Conservation (phyloP, 2,329 filamentous ascomycete species). For the Taxawa tesnikishii region DNA sequence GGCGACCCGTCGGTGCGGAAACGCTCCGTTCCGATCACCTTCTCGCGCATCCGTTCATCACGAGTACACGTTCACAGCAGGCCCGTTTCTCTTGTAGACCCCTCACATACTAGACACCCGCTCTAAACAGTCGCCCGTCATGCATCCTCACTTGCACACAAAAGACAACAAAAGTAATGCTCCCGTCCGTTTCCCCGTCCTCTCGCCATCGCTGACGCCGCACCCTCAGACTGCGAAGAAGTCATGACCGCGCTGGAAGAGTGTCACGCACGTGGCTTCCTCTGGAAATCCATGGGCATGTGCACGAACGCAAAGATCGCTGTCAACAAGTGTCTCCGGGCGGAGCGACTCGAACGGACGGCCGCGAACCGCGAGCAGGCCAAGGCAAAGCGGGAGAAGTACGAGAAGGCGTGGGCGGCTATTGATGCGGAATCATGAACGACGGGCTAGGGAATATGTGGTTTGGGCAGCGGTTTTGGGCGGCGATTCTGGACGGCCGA, state of each 20-base stretch:
- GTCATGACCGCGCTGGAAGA: slow-evolving; percentile 90
- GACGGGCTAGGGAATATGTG: too few species aligned
- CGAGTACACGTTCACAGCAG: too few species aligned
- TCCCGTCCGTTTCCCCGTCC: not conserved
- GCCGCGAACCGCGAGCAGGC: slow-evolving; percentile 61
- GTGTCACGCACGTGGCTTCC: slow-evolving; percentile 84
- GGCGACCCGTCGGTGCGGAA: not conserved
- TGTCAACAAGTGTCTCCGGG: slow-evolving; percentile 74
- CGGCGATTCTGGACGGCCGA: too few species aligned
- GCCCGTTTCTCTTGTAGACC: too few species aligned
- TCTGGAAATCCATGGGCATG: slow-evolving; percentile 81
- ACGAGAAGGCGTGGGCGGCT: slow-evolving; percentile 69
- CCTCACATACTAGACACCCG: too few species aligned
- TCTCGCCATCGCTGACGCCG: slow-evolving; percentile 6
- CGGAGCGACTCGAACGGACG: slow-evolving; percentile 67
- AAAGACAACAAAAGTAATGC: slow-evolving; percentile 73
- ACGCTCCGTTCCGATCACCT: not conserved
- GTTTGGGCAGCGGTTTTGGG: too few species aligned
- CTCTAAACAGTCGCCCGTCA: slow-evolving; percentile 28
- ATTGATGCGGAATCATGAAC: slow-evolving; percentile 57
- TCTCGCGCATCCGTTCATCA: too few species aligned
- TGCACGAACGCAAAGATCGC: slow-evolving; percentile 79
- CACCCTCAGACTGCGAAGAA: slow-evolving; percentile 68
- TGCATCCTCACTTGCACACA: slow-evolving; percentile 97
- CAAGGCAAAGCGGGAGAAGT: slow-evolving; percentile 56